phyloP scores from a whole-genome alignment of 1,284 basidiomycete genomes.

The Puccinia triticina region DNA sequence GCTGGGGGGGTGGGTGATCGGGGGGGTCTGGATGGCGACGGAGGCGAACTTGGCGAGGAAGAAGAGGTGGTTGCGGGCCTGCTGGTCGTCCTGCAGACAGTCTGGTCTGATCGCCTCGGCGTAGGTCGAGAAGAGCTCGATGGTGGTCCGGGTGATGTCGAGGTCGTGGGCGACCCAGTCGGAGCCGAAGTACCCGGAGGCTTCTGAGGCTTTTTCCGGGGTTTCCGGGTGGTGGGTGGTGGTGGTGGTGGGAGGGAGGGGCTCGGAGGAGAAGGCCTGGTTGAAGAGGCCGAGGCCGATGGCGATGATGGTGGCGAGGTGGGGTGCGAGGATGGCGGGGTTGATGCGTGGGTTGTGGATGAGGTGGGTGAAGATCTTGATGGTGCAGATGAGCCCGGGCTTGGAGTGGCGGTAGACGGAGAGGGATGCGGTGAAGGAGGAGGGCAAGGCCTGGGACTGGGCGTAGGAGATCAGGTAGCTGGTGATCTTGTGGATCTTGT shows the following conservation, averaged over 20 bases:
- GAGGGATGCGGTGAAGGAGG: slow-evolving; percentile 18
- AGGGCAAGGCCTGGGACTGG: slow-evolving; percentile 21
- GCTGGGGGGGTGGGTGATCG: not conserved
- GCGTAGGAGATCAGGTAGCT: slow-evolving; percentile 37
- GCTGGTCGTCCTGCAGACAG: slow-evolving; percentile 23
- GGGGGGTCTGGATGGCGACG: slow-evolving; percentile 1
- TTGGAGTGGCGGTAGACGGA: slow-evolving; percentile 43
- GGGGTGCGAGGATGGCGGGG: not conserved
- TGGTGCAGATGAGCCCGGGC: slow-evolving; percentile 41
- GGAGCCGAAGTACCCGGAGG: not conserved
- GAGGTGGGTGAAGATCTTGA: slow-evolving; percentile 37
- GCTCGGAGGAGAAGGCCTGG: slow-evolving; percentile 7
- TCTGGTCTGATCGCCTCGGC: not conserved
- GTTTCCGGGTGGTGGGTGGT: not conserved
- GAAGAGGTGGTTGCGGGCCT: slow-evolving; percentile 19
- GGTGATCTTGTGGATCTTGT: slow-evolving; percentile 42
- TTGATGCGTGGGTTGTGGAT: slow-evolving; percentile 3
- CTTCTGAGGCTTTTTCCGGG: not conserved
- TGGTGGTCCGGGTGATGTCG: slow-evolving; percentile 3
- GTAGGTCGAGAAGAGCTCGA: slow-evolving; percentile 24
- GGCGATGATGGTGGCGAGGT: slow-evolving; percentile 16
- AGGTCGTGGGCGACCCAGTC: slow-evolving; percentile 36
- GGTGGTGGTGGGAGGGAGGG: not conserved
- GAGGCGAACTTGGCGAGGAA: slow-evolving; percentile 37
- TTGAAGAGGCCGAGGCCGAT: slow-evolving; percentile 37